Base-by-base conservation (phyloP, 805 yeast genomes). In the Saturnispora silvae region DNA sequence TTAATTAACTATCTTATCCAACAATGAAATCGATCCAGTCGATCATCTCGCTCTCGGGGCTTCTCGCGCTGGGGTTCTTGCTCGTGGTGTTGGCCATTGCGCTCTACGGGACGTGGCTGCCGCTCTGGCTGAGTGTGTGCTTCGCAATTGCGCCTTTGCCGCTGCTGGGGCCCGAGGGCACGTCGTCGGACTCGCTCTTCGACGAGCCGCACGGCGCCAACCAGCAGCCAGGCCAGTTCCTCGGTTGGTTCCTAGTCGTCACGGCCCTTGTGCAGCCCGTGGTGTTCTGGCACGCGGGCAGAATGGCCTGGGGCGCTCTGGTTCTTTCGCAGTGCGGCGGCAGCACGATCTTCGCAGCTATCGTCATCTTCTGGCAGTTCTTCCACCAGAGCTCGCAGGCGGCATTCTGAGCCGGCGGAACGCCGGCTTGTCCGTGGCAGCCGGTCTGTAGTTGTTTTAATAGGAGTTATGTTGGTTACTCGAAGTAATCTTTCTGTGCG, bases 81-180 rank as follows among this genome's bases (percentile, higher is more conserved):
- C 65, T 92, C 45, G 85, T 87, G 31, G 82, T 89, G 19, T 65
- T 92, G 24, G 85, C 95, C 32, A 86, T 95, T 36, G 89, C 92
- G 3, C 66, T 92, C 10, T 84, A 75, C 62, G 81, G 83, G 33
- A 86, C 85, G 57, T 92, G 96, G 94, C 75, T 80, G 51, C 97
- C 98, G 26, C 68, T 89, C 40, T 68, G 79, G 27, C 84, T 81
- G 20, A 75, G 62, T 4, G 36, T 75, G 14, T 64, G 81, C 45
- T 80, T 80, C 54, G 64, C 75, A 28, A 42, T 77, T 28, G 87
- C 92, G 3, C 87, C 86, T 26, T 39, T 80, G 26, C 94, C 94
- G 4, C 77, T 79, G 6, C 72, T 78, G 41, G 61, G 68, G 25
- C 58, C 62, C 43, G 60, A 63, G 41, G 63, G 65, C n/a, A n/a